A percentile compares a stretch with the other conserved stretches of the same genome.
Evolutionary conservation across 2,329 filamentous ascomycete species (phyloP).

Genomic region (Ophiostoma triangulosporum): DNA sequence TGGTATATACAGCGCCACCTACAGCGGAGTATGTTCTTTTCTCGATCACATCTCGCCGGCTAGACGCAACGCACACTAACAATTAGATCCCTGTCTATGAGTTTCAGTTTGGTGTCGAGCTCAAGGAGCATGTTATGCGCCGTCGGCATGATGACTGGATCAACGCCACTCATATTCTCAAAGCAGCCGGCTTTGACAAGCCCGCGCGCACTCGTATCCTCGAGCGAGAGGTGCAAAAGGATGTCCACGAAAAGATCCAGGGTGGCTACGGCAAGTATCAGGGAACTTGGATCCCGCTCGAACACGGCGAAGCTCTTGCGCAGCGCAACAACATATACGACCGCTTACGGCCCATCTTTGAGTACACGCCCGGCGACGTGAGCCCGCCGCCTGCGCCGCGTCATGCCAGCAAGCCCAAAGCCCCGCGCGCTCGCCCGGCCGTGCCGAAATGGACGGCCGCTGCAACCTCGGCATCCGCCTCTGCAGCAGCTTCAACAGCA

Average conservation of each 20-base stretch:
- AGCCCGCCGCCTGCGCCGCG: constrained; percentile 90
- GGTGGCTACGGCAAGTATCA: constrained; percentile 98
- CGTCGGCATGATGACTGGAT: constrained; percentile 90
- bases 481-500: constrained; percentile 1
- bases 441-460: constrained; percentile 43
- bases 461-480: background rate
- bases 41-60: no score
- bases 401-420: constrained; percentile 78
- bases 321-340: constrained; percentile 78
- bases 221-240: constrained; percentile 93
- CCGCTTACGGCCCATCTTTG: constrained; percentile 75
- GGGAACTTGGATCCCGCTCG: constrained; percentile 91
- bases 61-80: no score
- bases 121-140: constrained; percentile 87
- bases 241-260: constrained; percentile 93
- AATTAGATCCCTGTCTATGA: constrained; percentile 84
- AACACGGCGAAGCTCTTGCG: constrained; percentile 67
- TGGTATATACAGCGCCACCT: constrained; percentile 54
- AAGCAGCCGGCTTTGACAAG: constrained; percentile 94
- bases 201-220: constrained; percentile 88
- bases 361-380: constrained; percentile 69
- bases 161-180: constrained; percentile 98
- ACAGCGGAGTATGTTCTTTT: constrained; percentile 42
- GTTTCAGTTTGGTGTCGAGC: constrained; percentile 67
- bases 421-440: constrained; percentile 47